phyloP scores from a whole-genome alignment of 176 grass and related monocot genomes.

The Pharus latifolius region DNA sequence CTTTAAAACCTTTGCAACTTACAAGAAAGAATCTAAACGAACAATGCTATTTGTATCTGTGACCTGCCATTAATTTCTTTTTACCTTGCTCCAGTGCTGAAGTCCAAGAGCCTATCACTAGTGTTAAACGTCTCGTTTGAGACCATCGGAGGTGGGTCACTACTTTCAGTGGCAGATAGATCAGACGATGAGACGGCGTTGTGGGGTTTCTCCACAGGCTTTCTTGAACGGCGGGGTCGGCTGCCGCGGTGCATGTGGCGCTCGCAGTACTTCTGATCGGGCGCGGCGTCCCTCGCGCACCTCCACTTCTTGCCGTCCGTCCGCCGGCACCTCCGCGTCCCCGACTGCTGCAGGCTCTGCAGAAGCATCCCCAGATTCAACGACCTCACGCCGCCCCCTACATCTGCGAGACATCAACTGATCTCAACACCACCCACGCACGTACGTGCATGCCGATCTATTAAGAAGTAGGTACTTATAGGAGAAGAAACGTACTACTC shows the following conservation, averaged over 20 bases:
- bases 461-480: background rate
- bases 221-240: conserved; percentile 35
- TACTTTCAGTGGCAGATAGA: too few species aligned
- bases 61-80: too few species aligned
- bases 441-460: background rate
- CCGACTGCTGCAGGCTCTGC: conserved; percentile 31
- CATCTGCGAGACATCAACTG: background rate
- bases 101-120: background rate
- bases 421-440: background rate
- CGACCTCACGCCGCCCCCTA: background rate
- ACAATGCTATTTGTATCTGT: too few species aligned
- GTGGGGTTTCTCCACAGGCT: conserved; percentile 60
- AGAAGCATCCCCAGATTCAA: conserved; percentile 13
- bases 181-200: too few species aligned
- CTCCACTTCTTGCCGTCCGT: conserved; percentile 61
- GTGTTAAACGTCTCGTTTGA: background rate
- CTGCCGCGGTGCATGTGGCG: conserved; percentile 47
- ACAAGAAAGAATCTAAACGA: too few species aligned
- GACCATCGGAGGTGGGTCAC: background rate
- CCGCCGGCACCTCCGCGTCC: conserved; percentile 35
- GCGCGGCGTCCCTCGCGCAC: conserved; percentile 43
- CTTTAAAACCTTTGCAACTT: too few species aligned
- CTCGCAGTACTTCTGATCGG: conserved; percentile 57
- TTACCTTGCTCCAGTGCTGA: background rate
- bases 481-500: background rate